phyloP scores from a whole-genome alignment of 2,329 filamentous ascomycete species.

The Gaeumannomyces sp. region DNA sequence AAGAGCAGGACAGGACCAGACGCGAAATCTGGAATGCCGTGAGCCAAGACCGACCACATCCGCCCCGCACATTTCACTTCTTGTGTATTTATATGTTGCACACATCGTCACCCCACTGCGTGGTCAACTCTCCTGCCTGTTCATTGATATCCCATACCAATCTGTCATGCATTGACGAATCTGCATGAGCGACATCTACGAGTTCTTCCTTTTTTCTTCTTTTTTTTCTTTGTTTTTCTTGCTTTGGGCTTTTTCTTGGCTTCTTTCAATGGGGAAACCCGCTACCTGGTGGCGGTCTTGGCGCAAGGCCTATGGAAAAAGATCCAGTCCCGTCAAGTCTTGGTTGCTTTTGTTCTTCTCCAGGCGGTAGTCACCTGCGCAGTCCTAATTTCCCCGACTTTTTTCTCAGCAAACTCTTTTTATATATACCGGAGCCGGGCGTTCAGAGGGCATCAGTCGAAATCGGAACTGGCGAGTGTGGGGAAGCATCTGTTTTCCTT shows the following conservation, averaged over 20 bases:
- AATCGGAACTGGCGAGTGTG: not conserved
- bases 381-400: not conserved
- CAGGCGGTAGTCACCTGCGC: no score
- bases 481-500: not conserved
- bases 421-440: slow-evolving; percentile 6
- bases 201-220: slow-evolving; percentile 19
- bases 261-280: not conserved
- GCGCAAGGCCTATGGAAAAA: not conserved
- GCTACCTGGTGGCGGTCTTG: not conserved
- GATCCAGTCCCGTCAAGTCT: not conserved
- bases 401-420: not conserved
- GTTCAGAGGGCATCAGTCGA: slow-evolving; percentile 2
- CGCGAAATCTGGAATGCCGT: not conserved
- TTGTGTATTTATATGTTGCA: slow-evolving; percentile 9
- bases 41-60: not conserved
- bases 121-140: slow-evolving; percentile 13
- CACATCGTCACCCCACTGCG: not conserved
- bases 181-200: slow-evolving; percentile 15
- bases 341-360: not conserved
- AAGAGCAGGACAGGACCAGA: slow-evolving; percentile 17
- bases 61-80: not conserved
- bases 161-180: slow-evolving; percentile 10
- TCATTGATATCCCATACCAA: slow-evolving; percentile 27
- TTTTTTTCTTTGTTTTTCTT: slow-evolving; percentile 25
- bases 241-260: not conserved